phyloP scores from a whole-genome alignment of 1,284 basidiomycete genomes.

The Microbotryum violaceum region DNA sequence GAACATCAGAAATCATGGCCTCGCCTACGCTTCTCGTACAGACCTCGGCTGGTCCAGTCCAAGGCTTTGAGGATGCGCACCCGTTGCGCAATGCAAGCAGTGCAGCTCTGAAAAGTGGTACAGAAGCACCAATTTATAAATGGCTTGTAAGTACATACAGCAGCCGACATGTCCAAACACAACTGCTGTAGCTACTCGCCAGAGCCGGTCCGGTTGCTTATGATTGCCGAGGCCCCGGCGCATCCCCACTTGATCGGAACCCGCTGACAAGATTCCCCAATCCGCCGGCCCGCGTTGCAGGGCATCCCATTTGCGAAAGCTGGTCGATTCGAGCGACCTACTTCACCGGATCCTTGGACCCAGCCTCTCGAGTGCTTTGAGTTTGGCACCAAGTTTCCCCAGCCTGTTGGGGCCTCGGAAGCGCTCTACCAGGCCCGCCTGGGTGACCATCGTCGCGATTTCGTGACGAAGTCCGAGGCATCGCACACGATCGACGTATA shows the following conservation, averaged over 20 bases:
- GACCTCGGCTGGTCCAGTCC: conserved; percentile 14
- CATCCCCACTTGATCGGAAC: background rate
- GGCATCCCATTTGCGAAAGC: conserved; percentile 26
- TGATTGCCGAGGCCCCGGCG: background rate
- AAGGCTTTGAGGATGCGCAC: conserved; percentile 17
- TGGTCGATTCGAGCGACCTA: conserved; percentile 9
- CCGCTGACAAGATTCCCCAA: background rate
- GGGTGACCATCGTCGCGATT: background rate
- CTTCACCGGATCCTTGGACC: conserved; percentile 4
- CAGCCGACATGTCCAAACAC: background rate
- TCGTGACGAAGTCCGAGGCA: conserved; percentile 12
- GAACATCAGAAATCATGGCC: background rate
- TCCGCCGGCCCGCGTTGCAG: conserved; percentile 1
- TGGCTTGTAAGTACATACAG: conserved; percentile 21
- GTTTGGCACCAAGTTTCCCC: conserved; percentile 24
- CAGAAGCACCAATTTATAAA: conserved; percentile 12
- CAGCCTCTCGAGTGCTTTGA: conserved; percentile 13
- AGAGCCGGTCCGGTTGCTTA: background rate
- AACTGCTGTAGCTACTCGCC: background rate
- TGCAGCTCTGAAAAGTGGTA: background rate
- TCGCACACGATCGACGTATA: conserved; percentile 24
- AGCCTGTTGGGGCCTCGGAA: conserved; percentile 1
- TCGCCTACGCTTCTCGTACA: background rate
- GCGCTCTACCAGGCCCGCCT: too few species aligned
- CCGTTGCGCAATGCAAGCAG: conserved; percentile 2